Base-by-base conservation (phyloP, 345 rosid species). In the rapeseed (Brassica napus) region DNA sequence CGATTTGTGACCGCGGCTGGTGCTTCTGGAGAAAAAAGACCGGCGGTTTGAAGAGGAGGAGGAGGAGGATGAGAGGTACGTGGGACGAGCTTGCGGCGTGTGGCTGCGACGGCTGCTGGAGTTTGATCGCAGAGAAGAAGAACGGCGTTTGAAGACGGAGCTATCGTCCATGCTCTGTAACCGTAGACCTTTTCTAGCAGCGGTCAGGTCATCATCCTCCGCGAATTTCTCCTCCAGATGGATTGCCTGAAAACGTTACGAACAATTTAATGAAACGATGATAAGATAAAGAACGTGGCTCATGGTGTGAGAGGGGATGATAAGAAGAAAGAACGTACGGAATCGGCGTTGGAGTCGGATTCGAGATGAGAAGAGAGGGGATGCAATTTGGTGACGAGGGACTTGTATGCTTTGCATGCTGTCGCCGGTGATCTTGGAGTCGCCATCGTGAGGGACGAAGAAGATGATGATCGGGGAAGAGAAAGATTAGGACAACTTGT, bases 371-470 rank as follows among this genome's bases (percentile, higher is more conserved):
- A 80, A 80, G 83, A 83, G 28, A 71, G 78, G 58, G 76, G 78
- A 44, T 86, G 71, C 88, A 87, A 74, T 82, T 83, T 91, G 69
- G 71, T 75, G 75, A 86, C 84, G 61, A 91, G 79, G 49, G 87
- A 89, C 69, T 87, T 93, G 87, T 85, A 89, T 0, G 88, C 90
- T 82, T 83, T 92, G 71, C 87, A 83, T 73, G 85, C 82, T 69
- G 84, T 37, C 28, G 77, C 60, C 44, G 83, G 75, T 15, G 90
- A 69, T 1, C 89, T 84, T 4, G 80, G 82, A 76, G 60, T 77
- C 26, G 76, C 87, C 93, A 87, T 89, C 47, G 32, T n/a, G 14
- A 54, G 31, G 74, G 58, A 76, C 4, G 72, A 59, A 9, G 76
- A 65, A 12, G 52, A 16, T 4, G 69, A 59, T 63, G 76, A 65